Evolutionary conservation across 768 basidiomycete genomes (phyloP).

Genomic region (Pleurotus citrinopileatus): DNA sequence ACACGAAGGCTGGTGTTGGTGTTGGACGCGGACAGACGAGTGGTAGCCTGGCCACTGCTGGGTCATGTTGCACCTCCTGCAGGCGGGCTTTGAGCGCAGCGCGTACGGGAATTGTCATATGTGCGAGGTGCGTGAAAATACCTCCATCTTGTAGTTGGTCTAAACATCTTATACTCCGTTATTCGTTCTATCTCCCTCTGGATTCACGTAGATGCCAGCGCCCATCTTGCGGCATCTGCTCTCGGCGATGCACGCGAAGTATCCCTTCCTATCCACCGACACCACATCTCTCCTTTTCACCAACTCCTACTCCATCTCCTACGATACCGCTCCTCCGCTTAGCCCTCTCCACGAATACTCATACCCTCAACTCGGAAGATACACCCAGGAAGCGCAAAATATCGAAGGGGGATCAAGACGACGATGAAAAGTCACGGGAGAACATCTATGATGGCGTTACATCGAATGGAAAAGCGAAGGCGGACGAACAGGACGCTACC

Average conservation of each 20-base stretch:
- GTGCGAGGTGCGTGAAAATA: slow-evolving; percentile 15
- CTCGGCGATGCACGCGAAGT: slow-evolving; percentile 39
- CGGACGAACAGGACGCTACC: neutral
- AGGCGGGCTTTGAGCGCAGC: slow-evolving; percentile 15
- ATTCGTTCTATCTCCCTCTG: neutral
- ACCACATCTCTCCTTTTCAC: slow-evolving; percentile 35
- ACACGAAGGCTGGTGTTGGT: neutral
- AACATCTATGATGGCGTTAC: neutral
- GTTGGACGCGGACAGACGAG: neutral
- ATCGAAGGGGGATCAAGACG: neutral
- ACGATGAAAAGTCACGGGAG: neutral
- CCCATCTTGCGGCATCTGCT: slow-evolving; percentile 41
- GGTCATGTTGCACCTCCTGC: slow-evolving; percentile 14
- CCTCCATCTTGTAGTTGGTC: too few relatives aligned
- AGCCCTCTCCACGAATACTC: slow-evolving; percentile 25
- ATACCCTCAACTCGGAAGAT: slow-evolving; percentile 22
- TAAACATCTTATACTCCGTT: too few relatives aligned
- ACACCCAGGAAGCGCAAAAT: neutral
- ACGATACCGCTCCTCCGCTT: slow-evolving; percentile 25
- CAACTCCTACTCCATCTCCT: slow-evolving; percentile 30
- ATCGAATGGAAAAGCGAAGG: neutral
- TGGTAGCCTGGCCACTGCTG: neutral
- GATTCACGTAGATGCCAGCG: slow-evolving; percentile 31
- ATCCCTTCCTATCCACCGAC: slow-evolving; percentile 34
- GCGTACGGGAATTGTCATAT: slow-evolving; percentile 5